Percentiles rank a stretch among this genome's conserved stretches.
phyloP scores from a whole-genome alignment of 2,329 filamentous ascomycete genomes.

The Parastagonospora avenae region DNA sequence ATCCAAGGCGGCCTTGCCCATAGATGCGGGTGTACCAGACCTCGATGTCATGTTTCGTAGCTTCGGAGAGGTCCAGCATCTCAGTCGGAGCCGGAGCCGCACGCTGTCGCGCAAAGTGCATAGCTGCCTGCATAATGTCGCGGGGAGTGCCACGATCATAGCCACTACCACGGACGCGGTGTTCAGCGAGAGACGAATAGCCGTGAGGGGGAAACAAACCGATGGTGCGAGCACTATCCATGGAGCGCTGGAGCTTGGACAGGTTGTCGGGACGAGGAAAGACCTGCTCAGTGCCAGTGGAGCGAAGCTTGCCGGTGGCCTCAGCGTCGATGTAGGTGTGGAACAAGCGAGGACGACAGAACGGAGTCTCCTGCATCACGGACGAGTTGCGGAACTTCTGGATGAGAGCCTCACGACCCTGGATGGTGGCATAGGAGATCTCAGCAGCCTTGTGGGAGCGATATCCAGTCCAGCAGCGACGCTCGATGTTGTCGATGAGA shows the following conservation, averaged over 20 bases:
- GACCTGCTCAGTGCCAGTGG: constrained; percentile 71
- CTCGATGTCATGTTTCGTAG: constrained; percentile 31
- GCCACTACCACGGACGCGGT: constrained; percentile 75
- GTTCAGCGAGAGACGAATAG: constrained; percentile 74
- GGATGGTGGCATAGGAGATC: constrained; percentile 95
- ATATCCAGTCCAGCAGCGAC: constrained; percentile 70
- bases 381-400: constrained; percentile 97
- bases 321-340: constrained; percentile 55
- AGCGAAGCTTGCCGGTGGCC: constrained; percentile 41
- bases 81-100: constrained; percentile 12
- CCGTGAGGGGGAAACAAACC: constrained; percentile 85
- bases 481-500: constrained; percentile 38
- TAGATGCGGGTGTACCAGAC: constrained; percentile 25
- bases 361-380: constrained; percentile 84
- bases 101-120: constrained; percentile 22
- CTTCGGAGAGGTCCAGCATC: constrained; percentile 13
- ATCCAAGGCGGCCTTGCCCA: constrained; percentile 23
- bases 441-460: constrained; percentile 85
- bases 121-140: constrained; percentile 33
- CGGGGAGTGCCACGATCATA: constrained; percentile 77
- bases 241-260: constrained; percentile 84
- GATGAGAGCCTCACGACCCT: constrained; percentile 87
- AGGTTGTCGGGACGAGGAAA: constrained; percentile 84
- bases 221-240: constrained; percentile 83
- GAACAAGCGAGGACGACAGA: constrained; percentile 78